phyloP scores from a whole-genome alignment of 257 asterid species.

The Mitragyna speciosa region DNA sequence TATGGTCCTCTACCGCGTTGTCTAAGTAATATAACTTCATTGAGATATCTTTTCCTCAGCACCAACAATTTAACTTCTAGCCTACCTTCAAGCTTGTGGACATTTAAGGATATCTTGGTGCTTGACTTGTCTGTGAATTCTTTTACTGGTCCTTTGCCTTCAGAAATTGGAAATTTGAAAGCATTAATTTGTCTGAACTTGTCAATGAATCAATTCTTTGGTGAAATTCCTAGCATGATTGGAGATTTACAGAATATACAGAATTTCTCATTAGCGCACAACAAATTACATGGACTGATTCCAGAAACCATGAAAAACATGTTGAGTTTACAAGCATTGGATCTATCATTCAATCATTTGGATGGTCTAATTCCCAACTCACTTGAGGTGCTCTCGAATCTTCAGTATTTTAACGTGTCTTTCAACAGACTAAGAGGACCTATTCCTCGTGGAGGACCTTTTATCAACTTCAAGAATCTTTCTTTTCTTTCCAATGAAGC shows the following conservation, averaged over 20 bases:
- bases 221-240: neutral
- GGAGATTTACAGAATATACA: neutral
- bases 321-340: neutral
- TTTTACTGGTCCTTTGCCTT: neutral
- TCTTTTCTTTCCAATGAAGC: neutral
- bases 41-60: neutral
- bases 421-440: neutral
- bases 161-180: constrained; percentile 4
- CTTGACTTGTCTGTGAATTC: neutral
- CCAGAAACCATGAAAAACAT: neutral
- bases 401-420: neutral
- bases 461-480: neutral
- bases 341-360: neutral
- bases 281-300: neutral
- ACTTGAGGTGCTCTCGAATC: neutral
- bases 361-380: neutral
- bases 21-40: neutral
- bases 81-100: constrained; percentile 1
- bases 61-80: neutral
- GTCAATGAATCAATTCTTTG: neutral
- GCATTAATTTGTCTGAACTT: neutral
- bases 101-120: neutral
- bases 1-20: neutral
- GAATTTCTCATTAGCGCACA: neutral
- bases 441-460: neutral